A percentile compares a stretch with the other conserved stretches of the same genome.
Evolutionary conservation across 2,329 filamentous ascomycete genomes (phyloP).

Genomic region (Stagonosporopsis tanaceti): DNA sequence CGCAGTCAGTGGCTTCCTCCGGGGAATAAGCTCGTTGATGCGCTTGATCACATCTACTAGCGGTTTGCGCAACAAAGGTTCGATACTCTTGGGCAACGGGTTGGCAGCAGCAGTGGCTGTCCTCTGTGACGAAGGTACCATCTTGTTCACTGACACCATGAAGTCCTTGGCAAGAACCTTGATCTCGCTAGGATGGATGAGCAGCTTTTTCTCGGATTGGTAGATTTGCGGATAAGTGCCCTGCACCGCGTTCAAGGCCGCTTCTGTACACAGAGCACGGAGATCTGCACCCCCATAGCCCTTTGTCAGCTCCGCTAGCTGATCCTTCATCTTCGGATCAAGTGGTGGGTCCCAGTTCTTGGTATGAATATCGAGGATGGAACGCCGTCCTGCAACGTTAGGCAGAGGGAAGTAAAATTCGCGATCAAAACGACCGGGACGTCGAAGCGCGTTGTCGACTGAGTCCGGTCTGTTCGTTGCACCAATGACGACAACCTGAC

Average conservation of each 20-base stretch:
- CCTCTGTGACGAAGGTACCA: slow-evolving; percentile 92
- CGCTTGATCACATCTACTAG: slow-evolving; percentile 72
- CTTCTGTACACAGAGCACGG: slow-evolving; percentile 92
- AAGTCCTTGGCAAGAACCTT: slow-evolving; percentile 92
- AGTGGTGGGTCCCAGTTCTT: slow-evolving; percentile 86
- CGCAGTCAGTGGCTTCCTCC: slow-evolving; percentile 85
- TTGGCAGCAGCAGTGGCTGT: slow-evolving; percentile 85
- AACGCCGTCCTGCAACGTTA: slow-evolving; percentile 77
- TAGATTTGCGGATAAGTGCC: slow-evolving; percentile 97
- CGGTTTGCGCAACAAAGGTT: slow-evolving; percentile 79
- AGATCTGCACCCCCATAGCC: slow-evolving; percentile 97
- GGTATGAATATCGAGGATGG: slow-evolving; percentile 95
- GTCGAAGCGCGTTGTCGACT: slow-evolving; percentile 92
- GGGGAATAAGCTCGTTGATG: slow-evolving; percentile 79
- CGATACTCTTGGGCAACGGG: slow-evolving; percentile 79
- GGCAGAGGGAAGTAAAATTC: slow-evolving; percentile 98
- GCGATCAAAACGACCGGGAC: slow-evolving; percentile 92
- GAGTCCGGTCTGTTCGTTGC: slow-evolving; percentile 98
- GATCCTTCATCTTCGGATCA: slow-evolving; percentile 77
- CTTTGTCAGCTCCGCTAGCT: slow-evolving; percentile 87
- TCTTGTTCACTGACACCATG: slow-evolving; percentile 95
- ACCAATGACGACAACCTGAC: slow-evolving; percentile 95
- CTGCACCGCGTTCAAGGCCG: slow-evolving; percentile 93
- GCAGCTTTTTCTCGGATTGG: slow-evolving; percentile 83
- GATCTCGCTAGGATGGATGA: slow-evolving; percentile 86